Conservation (phyloP, 371 early-diverging fungal species). For the Neoconidiobolus thromboides region DNA sequence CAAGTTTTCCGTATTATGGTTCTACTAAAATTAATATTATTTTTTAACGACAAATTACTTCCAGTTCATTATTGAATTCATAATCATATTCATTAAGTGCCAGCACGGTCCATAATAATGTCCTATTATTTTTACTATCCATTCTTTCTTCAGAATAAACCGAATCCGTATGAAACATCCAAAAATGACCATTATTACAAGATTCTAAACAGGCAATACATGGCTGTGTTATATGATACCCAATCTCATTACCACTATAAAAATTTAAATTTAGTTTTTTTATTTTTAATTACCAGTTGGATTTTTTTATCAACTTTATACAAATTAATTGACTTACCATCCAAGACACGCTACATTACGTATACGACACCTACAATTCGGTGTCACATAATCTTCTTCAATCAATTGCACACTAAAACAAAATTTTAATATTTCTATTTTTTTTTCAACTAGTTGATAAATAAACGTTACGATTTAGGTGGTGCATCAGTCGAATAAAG, state of each 20-base stretch:
- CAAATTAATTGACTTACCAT: slow-evolving; percentile 33
- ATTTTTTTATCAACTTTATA: background rate
- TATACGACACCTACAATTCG: slow-evolving; percentile 79
- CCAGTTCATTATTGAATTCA: no score
- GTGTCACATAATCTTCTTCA: slow-evolving; percentile 76
- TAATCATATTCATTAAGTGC: no score
- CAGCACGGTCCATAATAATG: no score
- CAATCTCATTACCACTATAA: slow-evolving; percentile 72
- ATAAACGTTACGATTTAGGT: slow-evolving; percentile 39
- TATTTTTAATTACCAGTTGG: background rate
- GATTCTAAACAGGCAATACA: slow-evolving; percentile 77
- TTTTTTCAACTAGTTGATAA: no score
- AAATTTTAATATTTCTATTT: background rate
- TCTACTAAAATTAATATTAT: no score
- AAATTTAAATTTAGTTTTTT: background rate
- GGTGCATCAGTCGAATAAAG: slow-evolving; percentile 76
- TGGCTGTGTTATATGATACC: slow-evolving; percentile 91
- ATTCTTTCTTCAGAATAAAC: slow-evolving; percentile 32
- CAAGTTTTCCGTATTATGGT: no score
- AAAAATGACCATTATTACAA: slow-evolving; percentile 93
- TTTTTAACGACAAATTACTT: no score
- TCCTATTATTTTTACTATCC: slow-evolving; percentile 18
- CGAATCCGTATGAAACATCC: slow-evolving; percentile 88
- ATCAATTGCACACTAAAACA: slow-evolving; percentile 58
- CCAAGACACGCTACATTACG: slow-evolving; percentile 85